These are phyloP conservation scores for Clonostachys byssicola DNA, from an alignment of 2,329 filamentous ascomycete genomes.

Conservation along the genomic window DNA sequence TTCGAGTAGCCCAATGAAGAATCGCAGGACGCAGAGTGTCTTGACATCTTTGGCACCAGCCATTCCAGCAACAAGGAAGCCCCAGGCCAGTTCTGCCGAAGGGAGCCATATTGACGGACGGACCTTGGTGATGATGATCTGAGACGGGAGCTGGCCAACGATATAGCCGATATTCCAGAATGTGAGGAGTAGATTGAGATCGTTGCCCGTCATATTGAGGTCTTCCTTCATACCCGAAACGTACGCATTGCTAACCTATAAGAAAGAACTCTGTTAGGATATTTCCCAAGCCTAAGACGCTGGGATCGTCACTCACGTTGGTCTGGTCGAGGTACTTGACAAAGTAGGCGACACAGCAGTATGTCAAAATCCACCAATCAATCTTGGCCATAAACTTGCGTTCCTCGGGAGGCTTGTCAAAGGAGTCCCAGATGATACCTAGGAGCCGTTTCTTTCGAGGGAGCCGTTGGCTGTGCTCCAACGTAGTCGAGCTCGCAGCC, in stretches of 20 bases:
- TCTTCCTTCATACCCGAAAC: slow-evolving; percentile 43
- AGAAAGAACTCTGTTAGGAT: not conserved
- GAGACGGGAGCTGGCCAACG: slow-evolving; percentile 32
- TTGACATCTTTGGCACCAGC: slow-evolving; percentile 25
- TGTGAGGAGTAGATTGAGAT: slow-evolving; percentile 45
- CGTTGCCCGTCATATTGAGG: slow-evolving; percentile 41
- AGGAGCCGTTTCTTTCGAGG: slow-evolving; percentile 11
- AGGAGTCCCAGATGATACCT: slow-evolving; percentile 20
- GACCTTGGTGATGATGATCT: slow-evolving; percentile 28
- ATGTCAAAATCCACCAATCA: slow-evolving; percentile 26
- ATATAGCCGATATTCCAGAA: slow-evolving; percentile 57
- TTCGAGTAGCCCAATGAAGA: slow-evolving; percentile 30
- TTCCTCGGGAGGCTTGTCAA: slow-evolving; percentile 24
- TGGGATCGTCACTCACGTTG: slow-evolving; percentile 9
- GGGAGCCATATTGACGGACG: slow-evolving; percentile 30
- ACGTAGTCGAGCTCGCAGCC: not conserved
- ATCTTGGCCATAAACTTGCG: slow-evolving; percentile 22
- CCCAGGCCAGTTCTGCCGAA: slow-evolving; percentile 19
- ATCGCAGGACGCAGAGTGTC: slow-evolving; percentile 27
- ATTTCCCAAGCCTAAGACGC: no score
- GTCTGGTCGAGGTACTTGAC: slow-evolving; percentile 27
- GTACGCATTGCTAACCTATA: slow-evolving; percentile 25
- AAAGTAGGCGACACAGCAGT: slow-evolving; percentile 26
- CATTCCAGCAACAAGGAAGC: slow-evolving; percentile 23
- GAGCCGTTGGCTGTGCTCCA: not conserved